These are phyloP conservation scores for Danielia oregonensis DNA, from an alignment of 805 yeast genomes.

Conservation along the genomic window DNA sequence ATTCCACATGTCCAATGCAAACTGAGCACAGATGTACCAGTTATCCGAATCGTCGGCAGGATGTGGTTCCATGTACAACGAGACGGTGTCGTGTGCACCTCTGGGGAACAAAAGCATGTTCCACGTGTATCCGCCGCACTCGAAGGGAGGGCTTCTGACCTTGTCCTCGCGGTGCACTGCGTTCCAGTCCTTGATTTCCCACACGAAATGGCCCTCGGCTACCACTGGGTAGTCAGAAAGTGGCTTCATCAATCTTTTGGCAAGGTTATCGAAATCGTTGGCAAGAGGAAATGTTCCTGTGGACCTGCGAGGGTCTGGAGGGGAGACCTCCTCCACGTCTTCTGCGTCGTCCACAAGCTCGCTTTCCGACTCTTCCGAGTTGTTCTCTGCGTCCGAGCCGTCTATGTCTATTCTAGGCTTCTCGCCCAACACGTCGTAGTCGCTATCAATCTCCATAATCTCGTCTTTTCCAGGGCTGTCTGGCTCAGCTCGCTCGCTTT, in stretches of 20 bases:
- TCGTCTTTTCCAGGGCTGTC: conserved; percentile 10
- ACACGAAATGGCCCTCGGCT: conserved; percentile 37
- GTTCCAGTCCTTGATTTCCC: conserved; percentile 51
- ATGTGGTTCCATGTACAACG: conserved; percentile 79
- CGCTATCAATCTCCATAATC: conserved; percentile 7
- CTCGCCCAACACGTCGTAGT: conserved; percentile 4
- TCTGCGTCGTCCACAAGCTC: conserved; percentile 9
- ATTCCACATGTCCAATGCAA: conserved; percentile 79
- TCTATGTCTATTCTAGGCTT: conserved; percentile 11
- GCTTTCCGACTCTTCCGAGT: conserved; percentile 11
- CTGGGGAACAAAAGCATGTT: conserved; percentile 72
- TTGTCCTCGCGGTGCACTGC: conserved; percentile 35
- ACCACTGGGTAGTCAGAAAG: conserved; percentile 37
- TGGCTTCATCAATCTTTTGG: conserved; percentile 33
- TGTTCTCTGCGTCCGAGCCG: conserved; percentile 18
- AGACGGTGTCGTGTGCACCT: conserved; percentile 59
- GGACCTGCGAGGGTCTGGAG: background rate
- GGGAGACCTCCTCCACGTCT: conserved; percentile 2
- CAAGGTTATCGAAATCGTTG: conserved; percentile 24
- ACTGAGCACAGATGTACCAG: conserved; percentile 92
- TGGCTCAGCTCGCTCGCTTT: conserved; percentile 8
- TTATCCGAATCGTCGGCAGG: conserved; percentile 37
- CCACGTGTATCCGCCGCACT: conserved; percentile 64
- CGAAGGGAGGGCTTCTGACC: conserved; percentile 46
- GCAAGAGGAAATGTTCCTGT: conserved; percentile 22